Percentiles rank a stretch among this genome's conserved stretches.
These are phyloP conservation scores for Moesziomyces parantarcticus DNA, from an alignment of 1,284 basidiomycete species.

Conservation along the genomic window DNA sequence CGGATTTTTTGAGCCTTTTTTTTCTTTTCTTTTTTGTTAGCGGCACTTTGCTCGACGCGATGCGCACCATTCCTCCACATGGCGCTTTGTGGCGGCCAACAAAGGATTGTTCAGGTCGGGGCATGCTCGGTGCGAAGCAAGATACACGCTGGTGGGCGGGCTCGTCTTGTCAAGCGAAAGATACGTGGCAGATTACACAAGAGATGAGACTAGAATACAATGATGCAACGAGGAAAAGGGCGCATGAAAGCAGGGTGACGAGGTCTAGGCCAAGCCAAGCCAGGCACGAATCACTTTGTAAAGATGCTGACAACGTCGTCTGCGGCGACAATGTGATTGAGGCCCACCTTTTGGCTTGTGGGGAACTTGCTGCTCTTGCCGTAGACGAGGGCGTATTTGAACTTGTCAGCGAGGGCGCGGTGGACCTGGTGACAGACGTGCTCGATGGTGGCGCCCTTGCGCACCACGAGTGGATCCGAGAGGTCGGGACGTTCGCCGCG, in stretches of 20 bases:
- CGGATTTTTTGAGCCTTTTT: neutral
- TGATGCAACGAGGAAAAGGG: constrained; percentile 2
- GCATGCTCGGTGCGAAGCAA: no score
- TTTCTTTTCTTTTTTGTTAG: constrained; percentile 9
- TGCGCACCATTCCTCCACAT: constrained; percentile 5
- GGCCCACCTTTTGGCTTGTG: constrained; percentile 72
- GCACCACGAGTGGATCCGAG: constrained; percentile 88
- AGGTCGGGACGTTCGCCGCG: constrained; percentile 88
- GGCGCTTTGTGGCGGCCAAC: no score
- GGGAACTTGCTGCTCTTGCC: constrained; percentile 64
- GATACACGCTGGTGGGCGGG: neutral
- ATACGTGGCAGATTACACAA: constrained; percentile 14
- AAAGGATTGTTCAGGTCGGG: no score
- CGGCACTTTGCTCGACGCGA: neutral
- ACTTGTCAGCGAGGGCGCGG: constrained; percentile 86
- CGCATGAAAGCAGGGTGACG: neutral
- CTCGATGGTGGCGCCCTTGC: constrained; percentile 92
- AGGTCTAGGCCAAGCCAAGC: neutral
- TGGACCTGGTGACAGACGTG: constrained; percentile 76
- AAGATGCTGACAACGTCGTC: constrained; percentile 84
- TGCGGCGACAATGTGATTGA: constrained; percentile 86
- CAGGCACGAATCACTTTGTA: constrained; percentile 46
- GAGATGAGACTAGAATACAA: constrained; percentile 30
- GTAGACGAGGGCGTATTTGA: constrained; percentile 63
- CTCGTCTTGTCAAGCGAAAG: no score